Evolutionary conservation across 495 filamentous ascomycete species (phyloP).

Genomic region (Peziza echinospora): DNA sequence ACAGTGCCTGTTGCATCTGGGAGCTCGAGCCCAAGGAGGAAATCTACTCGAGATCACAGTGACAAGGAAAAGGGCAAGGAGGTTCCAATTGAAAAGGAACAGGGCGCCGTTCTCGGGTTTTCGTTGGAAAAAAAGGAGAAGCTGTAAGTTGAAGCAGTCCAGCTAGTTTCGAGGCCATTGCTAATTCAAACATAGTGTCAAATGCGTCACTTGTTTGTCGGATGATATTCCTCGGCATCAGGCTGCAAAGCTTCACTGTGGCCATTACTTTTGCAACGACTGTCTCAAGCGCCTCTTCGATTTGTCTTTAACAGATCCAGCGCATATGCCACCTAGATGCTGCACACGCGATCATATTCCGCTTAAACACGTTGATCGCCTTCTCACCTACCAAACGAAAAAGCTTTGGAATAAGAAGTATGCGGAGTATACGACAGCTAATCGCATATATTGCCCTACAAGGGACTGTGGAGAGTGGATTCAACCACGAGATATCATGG

Average conservation of each 20-base stretch:
- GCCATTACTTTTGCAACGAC: slow-evolving; percentile 53
- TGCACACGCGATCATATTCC: slow-evolving; percentile 53
- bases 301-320: slow-evolving; percentile 48
- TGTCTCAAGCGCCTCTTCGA: slow-evolving; percentile 54
- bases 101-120: slow-evolving; percentile 10
- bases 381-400: slow-evolving; percentile 56
- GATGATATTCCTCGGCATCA: slow-evolving; percentile 36
- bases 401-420: slow-evolving; percentile 56
- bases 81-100: slow-evolving; percentile 5
- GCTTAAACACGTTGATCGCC: slow-evolving; percentile 45
- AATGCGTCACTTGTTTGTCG: slow-evolving; percentile 47
- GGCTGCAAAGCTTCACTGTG: slow-evolving; percentile 47
- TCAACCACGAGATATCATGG: slow-evolving; percentile 40
- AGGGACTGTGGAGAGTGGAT: slow-evolving; percentile 55
- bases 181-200: slow-evolving; percentile 25
- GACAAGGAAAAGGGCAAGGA: neutral
- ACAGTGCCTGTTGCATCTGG: too few relatives aligned
- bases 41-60: neutral
- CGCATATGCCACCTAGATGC: slow-evolving; percentile 61
- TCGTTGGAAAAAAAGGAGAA: slow-evolving; percentile 13
- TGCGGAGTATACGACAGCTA: slow-evolving; percentile 47
- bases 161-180: neutral
- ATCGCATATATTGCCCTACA: slow-evolving; percentile 52
- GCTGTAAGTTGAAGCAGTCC: slow-evolving; percentile 7
- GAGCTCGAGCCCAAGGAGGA: neutral